Percentiles rank a stretch among this genome's conserved stretches.
Evolutionary conservation across 768 basidiomycete species (phyloP).

Genomic region (Trametes villosa): DNA sequence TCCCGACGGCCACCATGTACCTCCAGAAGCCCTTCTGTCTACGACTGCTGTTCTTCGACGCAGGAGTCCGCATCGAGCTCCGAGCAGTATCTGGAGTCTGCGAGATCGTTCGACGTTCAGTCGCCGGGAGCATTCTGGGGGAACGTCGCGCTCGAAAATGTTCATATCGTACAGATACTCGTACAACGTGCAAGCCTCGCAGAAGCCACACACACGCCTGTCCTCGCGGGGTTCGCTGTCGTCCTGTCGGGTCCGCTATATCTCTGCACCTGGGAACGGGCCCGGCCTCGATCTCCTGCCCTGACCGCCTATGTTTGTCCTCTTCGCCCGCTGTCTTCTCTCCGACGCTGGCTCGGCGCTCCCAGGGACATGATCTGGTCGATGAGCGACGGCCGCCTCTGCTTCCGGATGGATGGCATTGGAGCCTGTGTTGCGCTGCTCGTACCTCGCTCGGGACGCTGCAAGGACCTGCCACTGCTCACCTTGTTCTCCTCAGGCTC

Average conservation of each 20-base stretch:
- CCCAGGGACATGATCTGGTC: conserved; percentile 28
- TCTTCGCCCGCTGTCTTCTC: conserved; percentile 14
- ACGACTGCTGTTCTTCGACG: too few relatives aligned
- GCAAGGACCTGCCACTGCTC: conserved; percentile 5
- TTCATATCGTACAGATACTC: conserved; percentile 4
- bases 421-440: conserved; percentile 12
- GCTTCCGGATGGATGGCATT: conserved; percentile 27
- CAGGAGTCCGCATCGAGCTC: background rate
- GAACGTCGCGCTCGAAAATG: background rate
- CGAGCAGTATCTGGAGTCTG: background rate
- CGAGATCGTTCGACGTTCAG: background rate
- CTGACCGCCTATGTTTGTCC: conserved; percentile 2
- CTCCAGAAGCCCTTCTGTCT: background rate
- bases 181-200: conserved; percentile 9
- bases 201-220: background rate
- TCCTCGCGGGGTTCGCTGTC: background rate
- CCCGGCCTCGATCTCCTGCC: background rate
- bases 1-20: background rate
- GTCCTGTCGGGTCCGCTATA: background rate
- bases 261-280: conserved; percentile 4
- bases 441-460: background rate
- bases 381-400: conserved; percentile 30
- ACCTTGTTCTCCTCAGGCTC: conserved; percentile 15
- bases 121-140: background rate
- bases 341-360: conserved; percentile 18